Percentiles rank a stretch among this genome's conserved stretches.
Evolutionary conservation across 768 basidiomycete genomes (phyloP).

Genomic region (Boletus patriciae): DNA sequence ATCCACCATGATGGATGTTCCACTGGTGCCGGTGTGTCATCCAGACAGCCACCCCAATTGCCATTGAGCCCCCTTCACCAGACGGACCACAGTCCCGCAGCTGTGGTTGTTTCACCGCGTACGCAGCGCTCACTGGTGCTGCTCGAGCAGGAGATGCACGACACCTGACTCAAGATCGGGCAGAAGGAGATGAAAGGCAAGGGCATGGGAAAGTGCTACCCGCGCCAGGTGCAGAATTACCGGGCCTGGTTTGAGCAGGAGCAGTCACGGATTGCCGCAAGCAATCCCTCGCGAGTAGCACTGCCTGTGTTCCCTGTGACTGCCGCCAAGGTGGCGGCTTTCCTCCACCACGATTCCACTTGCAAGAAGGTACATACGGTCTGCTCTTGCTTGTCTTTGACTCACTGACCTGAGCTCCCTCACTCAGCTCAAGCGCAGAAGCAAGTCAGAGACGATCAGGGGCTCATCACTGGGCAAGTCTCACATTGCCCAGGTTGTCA

Average conservation of each 20-base stretch:
- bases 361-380: constrained; percentile 35
- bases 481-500: constrained; percentile 30
- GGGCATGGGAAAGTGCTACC: constrained; percentile 25
- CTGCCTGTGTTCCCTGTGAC: constrained; percentile 33
- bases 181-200: constrained; percentile 23
- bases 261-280: constrained; percentile 6
- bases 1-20: too few species aligned
- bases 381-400: too few species aligned
- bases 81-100: too few species aligned
- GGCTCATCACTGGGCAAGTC: constrained; percentile 30
- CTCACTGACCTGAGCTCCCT: not conserved
- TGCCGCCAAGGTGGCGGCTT: constrained; percentile 30
- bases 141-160: constrained; percentile 2
- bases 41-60: too few species aligned
- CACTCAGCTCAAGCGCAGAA: constrained; percentile 3
- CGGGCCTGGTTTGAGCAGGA: constrained; percentile 21
- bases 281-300: not conserved
- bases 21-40: too few species aligned
- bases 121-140: not conserved
- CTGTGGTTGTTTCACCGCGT: not conserved
- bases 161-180: not conserved
- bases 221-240: constrained; percentile 30
- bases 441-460: constrained; percentile 11
- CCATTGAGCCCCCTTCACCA: too few species aligned
- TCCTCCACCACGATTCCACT: constrained; percentile 31